Conservation (phyloP, 805 yeast species). For the Deakozyma indianensis region DNA sequence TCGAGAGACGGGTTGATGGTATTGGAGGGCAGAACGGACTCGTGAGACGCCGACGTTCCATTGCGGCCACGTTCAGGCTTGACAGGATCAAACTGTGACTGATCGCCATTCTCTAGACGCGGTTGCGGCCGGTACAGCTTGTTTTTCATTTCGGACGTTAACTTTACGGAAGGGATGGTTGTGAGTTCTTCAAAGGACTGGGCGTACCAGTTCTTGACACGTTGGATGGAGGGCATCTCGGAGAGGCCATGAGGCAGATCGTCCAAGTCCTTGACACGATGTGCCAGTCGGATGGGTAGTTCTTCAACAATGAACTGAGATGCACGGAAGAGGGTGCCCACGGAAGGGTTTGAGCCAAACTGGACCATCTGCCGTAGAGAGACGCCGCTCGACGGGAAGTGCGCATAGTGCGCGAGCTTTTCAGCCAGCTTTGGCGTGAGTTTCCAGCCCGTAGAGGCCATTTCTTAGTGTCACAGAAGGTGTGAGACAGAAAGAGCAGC, state of each 20-base stretch:
- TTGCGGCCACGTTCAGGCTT: background rate
- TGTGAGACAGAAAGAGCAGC: background rate
- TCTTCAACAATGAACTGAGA: slow-evolving; percentile 77
- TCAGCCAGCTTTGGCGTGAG: slow-evolving; percentile 32
- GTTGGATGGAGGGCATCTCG: slow-evolving; percentile 58
- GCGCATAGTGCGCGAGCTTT: slow-evolving; percentile 49
- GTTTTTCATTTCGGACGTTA: slow-evolving; percentile 25
- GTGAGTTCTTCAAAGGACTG: slow-evolving; percentile 73
- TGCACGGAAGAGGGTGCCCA: slow-evolving; percentile 69
- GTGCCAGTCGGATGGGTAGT: slow-evolving; percentile 74
- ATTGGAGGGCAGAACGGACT: slow-evolving; percentile 1
- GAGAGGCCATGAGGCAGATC: slow-evolving; percentile 61
- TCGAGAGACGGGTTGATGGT: slow-evolving; percentile 6
- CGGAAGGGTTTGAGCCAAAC: slow-evolving; percentile 67
- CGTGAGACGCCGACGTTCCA: background rate
- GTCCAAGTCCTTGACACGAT: slow-evolving; percentile 73
- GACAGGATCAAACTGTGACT: background rate
- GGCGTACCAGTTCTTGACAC: slow-evolving; percentile 81
- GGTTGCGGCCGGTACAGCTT: slow-evolving; percentile 15
- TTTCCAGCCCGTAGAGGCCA: background rate
- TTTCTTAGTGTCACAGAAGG: background rate
- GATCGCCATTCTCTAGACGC: slow-evolving; percentile 4
- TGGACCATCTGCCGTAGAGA: slow-evolving; percentile 83
- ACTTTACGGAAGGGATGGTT: slow-evolving; percentile 42
- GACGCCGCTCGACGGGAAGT: slow-evolving; percentile 69